These are phyloP conservation scores for Hanseniaspora guilliermondii DNA, from an alignment of 805 yeast species.

Conservation along the genomic window DNA sequence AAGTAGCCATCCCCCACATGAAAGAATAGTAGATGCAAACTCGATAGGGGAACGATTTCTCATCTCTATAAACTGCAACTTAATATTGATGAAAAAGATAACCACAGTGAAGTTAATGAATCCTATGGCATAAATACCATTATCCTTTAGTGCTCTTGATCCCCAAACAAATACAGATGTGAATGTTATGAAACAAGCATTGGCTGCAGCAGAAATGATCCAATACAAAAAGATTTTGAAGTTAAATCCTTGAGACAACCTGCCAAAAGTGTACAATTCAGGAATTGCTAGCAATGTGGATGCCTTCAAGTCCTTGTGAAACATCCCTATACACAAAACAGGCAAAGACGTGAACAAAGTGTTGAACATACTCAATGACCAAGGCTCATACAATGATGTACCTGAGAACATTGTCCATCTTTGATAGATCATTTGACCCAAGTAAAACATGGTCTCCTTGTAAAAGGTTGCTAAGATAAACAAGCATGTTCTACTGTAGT, in stretches of 20 bases:
- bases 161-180: constrained; percentile 62
- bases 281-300: constrained; percentile 85
- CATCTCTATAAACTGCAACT: constrained; percentile 73
- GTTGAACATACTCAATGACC: constrained; percentile 96
- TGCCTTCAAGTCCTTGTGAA: constrained; percentile 81
- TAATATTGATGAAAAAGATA: constrained; percentile 60
- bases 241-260: constrained; percentile 62
- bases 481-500: constrained; percentile 80
- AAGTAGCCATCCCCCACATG: constrained; percentile 71
- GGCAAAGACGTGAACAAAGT: constrained; percentile 89
- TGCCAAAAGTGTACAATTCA: constrained; percentile 69
- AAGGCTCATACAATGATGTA: constrained; percentile 81
- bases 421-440: constrained; percentile 81
- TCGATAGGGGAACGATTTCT: constrained; percentile 59
- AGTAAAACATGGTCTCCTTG: constrained; percentile 80
- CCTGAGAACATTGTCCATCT: constrained; percentile 82
- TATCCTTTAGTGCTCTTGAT: constrained; percentile 50
- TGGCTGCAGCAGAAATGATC: constrained; percentile 64
- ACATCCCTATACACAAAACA: constrained; percentile 86
- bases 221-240: constrained; percentile 57
- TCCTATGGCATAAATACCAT: constrained; percentile 73
- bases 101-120: constrained; percentile 61
- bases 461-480: constrained; percentile 88
- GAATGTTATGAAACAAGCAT: constrained; percentile 61
- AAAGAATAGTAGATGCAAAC: constrained; percentile 50